Percentiles rank a stretch among this genome's conserved stretches.
phyloP scores from a whole-genome alignment of 179 eudicot species.

The Spergularia azorica region DNA sequence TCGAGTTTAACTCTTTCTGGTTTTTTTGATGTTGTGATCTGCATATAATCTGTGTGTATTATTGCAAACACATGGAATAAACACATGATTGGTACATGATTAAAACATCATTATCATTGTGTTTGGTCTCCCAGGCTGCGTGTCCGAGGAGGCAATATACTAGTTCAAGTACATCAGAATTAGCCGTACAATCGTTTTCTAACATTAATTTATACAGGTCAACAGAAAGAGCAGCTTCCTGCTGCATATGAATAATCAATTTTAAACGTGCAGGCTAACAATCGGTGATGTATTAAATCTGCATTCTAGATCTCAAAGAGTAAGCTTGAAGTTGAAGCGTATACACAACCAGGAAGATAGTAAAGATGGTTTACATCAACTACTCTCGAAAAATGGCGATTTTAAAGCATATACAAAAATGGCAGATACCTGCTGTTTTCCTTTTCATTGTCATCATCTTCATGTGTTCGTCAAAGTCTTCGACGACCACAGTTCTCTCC shows the following conservation, averaged over 20 bases:
- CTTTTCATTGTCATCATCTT: slow-evolving; percentile 52
- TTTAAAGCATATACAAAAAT: background rate
- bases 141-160: too few relatives aligned
- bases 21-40: too few relatives aligned
- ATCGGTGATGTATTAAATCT: slow-evolving; percentile 4
- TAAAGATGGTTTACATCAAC: background rate
- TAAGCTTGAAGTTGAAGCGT: background rate
- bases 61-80: too few relatives aligned
- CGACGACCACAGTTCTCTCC: slow-evolving; percentile 57
- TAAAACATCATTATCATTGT: too few relatives aligned
- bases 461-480: slow-evolving; percentile 51
- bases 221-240: too few relatives aligned
- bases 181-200: too few relatives aligned
- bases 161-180: too few relatives aligned
- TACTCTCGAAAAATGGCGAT: slow-evolving; percentile 14
- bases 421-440: slow-evolving; percentile 37
- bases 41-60: too few relatives aligned
- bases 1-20: too few relatives aligned
- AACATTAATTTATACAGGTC: too few relatives aligned
- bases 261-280: slow-evolving; percentile 25
- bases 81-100: too few relatives aligned
- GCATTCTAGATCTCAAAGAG: slow-evolving; percentile 24
- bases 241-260: background rate
- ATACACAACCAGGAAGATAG: slow-evolving; percentile 9
- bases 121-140: too few relatives aligned